Percentiles rank a stretch among this genome's conserved stretches.
These are phyloP conservation scores for Albugo candida DNA, from an alignment of 352 stramenopile genomes.

Conservation along the genomic window DNA sequence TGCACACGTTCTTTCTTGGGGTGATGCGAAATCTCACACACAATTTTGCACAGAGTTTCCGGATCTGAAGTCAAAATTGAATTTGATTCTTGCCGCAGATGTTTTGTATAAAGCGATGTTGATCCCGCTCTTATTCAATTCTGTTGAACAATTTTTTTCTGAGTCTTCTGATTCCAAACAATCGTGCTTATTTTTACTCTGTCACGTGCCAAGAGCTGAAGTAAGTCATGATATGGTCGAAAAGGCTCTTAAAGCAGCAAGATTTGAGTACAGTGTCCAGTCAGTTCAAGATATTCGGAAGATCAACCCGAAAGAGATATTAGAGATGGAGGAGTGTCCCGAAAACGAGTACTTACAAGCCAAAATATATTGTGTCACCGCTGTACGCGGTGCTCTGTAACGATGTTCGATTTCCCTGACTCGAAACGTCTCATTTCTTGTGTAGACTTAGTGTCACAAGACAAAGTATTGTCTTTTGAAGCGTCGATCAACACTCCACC, in stretches of 20 bases:
- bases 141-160: constrained; percentile 18
- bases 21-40: constrained; percentile 18
- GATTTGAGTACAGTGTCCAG: constrained; percentile 21
- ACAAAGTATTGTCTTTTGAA: no score
- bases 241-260: constrained; percentile 17
- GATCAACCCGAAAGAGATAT: background rate
- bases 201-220: constrained; percentile 51
- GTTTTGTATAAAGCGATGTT: constrained; percentile 62
- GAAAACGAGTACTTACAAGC: constrained; percentile 30
- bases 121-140: constrained; percentile 37
- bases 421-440: no score
- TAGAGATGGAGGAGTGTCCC: constrained; percentile 27
- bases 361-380: constrained; percentile 35
- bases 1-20: constrained; percentile 26
- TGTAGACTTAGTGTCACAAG: no score
- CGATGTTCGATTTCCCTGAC: no score
- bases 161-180: constrained; percentile 2
- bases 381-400: no score
- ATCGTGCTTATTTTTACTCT: constrained; percentile 22
- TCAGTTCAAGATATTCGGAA: constrained; percentile 12
- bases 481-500: no score
- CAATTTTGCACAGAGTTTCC: constrained; percentile 1
- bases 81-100: constrained; percentile 48
- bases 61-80: constrained; percentile 12
- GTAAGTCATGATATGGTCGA: constrained; percentile 40